Percentiles rank a stretch among this genome's conserved stretches.
phyloP scores from a whole-genome alignment of 768 basidiomycete species.

The Leucogyrophana mollusca region DNA sequence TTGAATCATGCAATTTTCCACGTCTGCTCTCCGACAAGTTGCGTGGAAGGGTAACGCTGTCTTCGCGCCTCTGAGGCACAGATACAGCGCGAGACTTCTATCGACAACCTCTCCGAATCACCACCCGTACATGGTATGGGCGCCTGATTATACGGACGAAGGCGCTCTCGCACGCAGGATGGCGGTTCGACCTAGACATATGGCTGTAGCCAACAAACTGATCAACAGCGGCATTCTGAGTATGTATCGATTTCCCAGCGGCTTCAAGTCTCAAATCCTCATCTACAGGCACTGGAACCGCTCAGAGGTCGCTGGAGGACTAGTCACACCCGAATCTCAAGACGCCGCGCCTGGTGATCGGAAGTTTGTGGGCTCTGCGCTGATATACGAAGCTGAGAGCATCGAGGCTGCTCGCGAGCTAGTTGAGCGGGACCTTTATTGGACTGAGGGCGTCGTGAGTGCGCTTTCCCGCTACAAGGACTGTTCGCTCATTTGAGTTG shows the following conservation, averaged over 20 bases:
- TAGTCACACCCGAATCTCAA: constrained; percentile 59
- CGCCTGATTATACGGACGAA: constrained; percentile 62
- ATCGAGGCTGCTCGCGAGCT: constrained; percentile 43
- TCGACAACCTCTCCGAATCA: constrained; percentile 4
- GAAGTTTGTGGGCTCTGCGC: constrained; percentile 60
- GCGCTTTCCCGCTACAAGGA: not conserved
- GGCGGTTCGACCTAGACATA: constrained; percentile 52
- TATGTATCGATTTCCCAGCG: too few species aligned
- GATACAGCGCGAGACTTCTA: too few species aligned
- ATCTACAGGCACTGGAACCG: constrained; percentile 9
- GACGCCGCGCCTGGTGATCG: constrained; percentile 42
- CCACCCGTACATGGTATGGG: constrained; percentile 48
- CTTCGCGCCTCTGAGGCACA: too few species aligned
- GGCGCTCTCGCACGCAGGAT: constrained; percentile 57
- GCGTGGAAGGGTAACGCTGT: too few species aligned
- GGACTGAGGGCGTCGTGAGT: constrained; percentile 41
- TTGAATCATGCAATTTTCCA: too few species aligned
- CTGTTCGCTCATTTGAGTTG: not conserved
- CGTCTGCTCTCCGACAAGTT: too few species aligned
- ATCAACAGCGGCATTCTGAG: constrained; percentile 44
- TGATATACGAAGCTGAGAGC: constrained; percentile 53
- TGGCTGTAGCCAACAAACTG: constrained; percentile 41
- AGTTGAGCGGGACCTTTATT: constrained; percentile 44
- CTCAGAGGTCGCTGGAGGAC: constrained; percentile 55
- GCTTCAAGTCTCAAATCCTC: too few species aligned